Evolutionary conservation across 176 grass and related monocot genomes (phyloP), one percentile per base, ranked within the genome.

Genomic region (Oryza glaberrima): DNA sequence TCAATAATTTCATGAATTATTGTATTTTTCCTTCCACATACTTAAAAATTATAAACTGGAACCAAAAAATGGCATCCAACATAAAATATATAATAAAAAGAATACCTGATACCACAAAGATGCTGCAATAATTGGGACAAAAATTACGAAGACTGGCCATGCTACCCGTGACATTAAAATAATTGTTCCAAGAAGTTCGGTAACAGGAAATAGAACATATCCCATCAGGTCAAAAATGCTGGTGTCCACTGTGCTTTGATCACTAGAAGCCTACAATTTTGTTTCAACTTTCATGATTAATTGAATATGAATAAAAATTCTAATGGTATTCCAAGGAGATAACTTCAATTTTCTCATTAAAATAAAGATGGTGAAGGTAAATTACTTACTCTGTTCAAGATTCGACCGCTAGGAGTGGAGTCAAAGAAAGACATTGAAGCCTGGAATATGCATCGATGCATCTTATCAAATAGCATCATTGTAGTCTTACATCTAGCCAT

Each of bases 111-210:
- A 54, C 51, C 51, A 52, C 14, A 52, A 14, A 5, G 76, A 89
- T 15, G 83, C 41, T 58, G 63, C 80, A 81, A 80, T 77, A 12
- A 87, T 61, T n/a, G 89, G 89, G 40, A 89, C 34, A 64, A 91
- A 93, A 15, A 93, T 12, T 48, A 87, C 41, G 20, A 91, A 96
- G 28, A 91, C 90, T 77, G 65, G 86, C 88, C 83, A 96, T 67
- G 77, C 46, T 72, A 91, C 83, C n/a, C 80, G 91, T 64, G 90
- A 93, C 94, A 96, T 96, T 2, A 96, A 63, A 70, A 79, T 30
- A 87, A 93, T 70, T 34, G 72, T 81, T 52, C 74, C 85, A 70
- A 88, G 73, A 52, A 92, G 43, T 68, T 94, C 73, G 47, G 92
- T 88, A 1, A 71, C 61, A 51, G 63, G 63, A 90, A 88, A 92